Evolutionary conservation across 2,329 filamentous ascomycete species (phyloP), one percentile per base, ranked within the genome.

Genomic region (Achaetomium macrosporum): DNA sequence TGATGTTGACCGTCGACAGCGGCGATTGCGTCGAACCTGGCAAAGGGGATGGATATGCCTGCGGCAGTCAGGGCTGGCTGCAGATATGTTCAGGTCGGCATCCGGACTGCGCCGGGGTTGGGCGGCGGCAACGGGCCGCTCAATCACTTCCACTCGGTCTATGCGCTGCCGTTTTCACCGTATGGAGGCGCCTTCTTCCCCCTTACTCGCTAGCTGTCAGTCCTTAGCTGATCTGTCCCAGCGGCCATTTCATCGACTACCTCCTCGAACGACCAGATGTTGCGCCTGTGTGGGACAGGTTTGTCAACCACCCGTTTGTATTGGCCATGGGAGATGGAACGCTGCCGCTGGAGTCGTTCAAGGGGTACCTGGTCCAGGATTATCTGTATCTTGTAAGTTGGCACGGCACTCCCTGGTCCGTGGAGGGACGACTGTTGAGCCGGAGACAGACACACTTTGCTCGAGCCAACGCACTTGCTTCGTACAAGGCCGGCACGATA

Each of bases 301-400:
- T 90, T 64, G 84, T 88, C 2, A 76, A 90, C 59, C 92, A 97
- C 65, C 81, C 85, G 0, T 97, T 97, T 64, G 88, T 95, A 40
- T 75, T 84, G 63, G 81, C 79, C 13, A 75, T 97, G 64, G 90
- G 87, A 0, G 76, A 85, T 54, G 90, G 90, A 0, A 85, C 80
- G 8, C 73, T 97, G 17, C 85, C 88, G 0, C 61, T 86, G 1
- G 81, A 87, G 41, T 85, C 83, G 0, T 97, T 96, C 75, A 93
- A 90, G 68, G 79, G 86, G 37, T 97, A 96, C 66, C 81, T 97
- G 51, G 78, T 93, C 10, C 92, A 97, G 63, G 92, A 97, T 64
- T 96, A 96, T 64, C 76, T 96, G 5, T 97, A 93, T 64, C 73
- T 96, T 41, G 87, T 93, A 63, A 40, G 76, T 65, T 15, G 16